Conservation (phyloP, 768 basidiomycete genomes). For the Pisolithus sp. region DNA sequence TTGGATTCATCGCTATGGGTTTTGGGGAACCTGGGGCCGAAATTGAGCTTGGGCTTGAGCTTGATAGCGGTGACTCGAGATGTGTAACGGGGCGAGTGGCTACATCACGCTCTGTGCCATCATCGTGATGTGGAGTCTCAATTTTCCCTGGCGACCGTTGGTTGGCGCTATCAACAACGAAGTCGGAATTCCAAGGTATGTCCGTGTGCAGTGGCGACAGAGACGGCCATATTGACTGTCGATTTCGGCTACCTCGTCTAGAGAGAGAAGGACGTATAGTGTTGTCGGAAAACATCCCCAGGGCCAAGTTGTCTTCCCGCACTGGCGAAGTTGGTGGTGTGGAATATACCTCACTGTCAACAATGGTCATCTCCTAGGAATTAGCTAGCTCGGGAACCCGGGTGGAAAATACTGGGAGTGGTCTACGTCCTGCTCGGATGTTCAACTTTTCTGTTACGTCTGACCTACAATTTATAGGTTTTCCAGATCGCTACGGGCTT, state of each 20-base stretch:
- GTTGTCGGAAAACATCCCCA: constrained; percentile 8
- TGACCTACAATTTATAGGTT: not conserved
- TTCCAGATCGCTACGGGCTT: not conserved
- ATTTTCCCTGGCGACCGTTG: constrained; percentile 16
- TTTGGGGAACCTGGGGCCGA: constrained; percentile 19
- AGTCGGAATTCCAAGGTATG: constrained; percentile 29
- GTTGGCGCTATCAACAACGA: constrained; percentile 34
- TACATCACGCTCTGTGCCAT: not conserved
- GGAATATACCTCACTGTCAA: constrained; percentile 35
- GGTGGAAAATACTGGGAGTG: constrained; percentile 9
- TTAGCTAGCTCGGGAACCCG: constrained; percentile 3
- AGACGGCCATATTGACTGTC: constrained; percentile 23
- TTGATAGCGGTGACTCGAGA: constrained; percentile 6
- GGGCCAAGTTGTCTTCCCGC: constrained; percentile 8
- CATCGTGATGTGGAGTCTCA: constrained; percentile 11
- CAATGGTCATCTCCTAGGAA: constrained; percentile 24
- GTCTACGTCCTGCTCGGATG: not conserved
- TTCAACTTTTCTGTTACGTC: not conserved
- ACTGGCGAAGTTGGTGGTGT: constrained; percentile 40
- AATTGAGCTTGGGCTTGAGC: constrained; percentile 23
- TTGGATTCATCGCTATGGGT: constrained; percentile 22
- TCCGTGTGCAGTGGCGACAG: constrained; percentile 27
- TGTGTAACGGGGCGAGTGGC: constrained; percentile 15
- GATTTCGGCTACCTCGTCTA: constrained; percentile 24
- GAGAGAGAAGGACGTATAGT: constrained; percentile 35